Percentiles rank a stretch among this genome's conserved stretches.
Conservation (phyloP, 441 rosid genomes). For the Pelargonium cotyledonis region DNA sequence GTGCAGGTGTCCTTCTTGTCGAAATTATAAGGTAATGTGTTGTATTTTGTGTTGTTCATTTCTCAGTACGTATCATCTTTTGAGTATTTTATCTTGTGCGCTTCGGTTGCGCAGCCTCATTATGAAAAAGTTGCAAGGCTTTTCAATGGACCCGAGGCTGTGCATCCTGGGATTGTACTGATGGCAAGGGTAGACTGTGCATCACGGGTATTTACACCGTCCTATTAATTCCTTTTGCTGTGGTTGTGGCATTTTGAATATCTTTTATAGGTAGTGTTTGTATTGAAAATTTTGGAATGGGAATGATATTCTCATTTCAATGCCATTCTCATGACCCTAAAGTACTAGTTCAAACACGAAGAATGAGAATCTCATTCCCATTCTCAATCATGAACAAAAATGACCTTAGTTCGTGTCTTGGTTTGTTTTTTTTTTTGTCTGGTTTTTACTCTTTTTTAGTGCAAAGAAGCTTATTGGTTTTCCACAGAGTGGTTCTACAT, state of each 20-base stretch:
- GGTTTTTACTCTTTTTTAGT: too few relatives aligned
- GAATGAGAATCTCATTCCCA: too few relatives aligned
- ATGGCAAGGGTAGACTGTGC: constrained; percentile 96
- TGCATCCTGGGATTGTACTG: constrained; percentile 78
- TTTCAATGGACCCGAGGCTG: constrained; percentile 86
- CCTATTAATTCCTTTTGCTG: constrained; percentile 13
- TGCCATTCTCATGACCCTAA: too few relatives aligned
- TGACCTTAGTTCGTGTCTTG: too few relatives aligned
- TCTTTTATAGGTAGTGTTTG: too few relatives aligned
- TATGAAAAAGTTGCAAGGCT: constrained; percentile 94
- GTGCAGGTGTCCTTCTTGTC: constrained; percentile 96
- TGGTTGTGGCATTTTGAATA: neutral
- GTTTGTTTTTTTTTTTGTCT: too few relatives aligned
- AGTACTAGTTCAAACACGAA: too few relatives aligned
- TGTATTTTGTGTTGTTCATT: constrained; percentile 4
- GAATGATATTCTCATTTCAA: too few relatives aligned
- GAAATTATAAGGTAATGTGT: constrained; percentile 81
- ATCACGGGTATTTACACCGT: constrained; percentile 44
- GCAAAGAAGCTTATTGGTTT: too few relatives aligned
- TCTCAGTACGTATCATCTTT: constrained; percentile 1
- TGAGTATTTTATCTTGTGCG: constrained; percentile 19
- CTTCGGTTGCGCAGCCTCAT: constrained; percentile 57
- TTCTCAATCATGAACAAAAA: too few relatives aligned
- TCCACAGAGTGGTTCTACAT: too few relatives aligned
- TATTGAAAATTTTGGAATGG: too few relatives aligned